phyloP scores from a whole-genome alignment of 2,329 filamentous ascomycete genomes.

The Diatrype stigma region DNA sequence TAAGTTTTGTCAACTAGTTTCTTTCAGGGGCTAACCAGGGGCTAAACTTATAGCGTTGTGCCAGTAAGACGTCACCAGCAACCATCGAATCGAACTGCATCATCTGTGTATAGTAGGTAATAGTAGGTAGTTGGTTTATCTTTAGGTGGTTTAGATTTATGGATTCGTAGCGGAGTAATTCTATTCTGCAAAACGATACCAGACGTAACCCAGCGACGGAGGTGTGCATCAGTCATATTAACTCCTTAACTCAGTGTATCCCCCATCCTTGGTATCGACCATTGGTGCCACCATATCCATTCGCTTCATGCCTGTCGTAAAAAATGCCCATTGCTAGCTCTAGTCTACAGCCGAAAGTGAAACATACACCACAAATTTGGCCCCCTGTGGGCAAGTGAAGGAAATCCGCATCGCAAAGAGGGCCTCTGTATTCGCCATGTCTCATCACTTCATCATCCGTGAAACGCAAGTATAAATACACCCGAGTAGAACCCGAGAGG shows the following conservation, averaged over 20 bases:
- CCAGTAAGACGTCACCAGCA: too few relatives aligned
- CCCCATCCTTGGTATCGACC: not conserved
- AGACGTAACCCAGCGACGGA: too few relatives aligned
- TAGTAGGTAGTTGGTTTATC: too few relatives aligned
- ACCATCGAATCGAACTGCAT: too few relatives aligned
- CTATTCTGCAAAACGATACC: not conserved
- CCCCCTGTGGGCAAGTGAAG: not conserved
- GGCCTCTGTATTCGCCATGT: not conserved
- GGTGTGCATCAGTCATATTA: too few relatives aligned
- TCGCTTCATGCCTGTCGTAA: not conserved
- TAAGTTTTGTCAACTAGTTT: too few relatives aligned
- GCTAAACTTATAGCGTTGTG: too few relatives aligned
- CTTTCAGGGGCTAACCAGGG: too few relatives aligned
- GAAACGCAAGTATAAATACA: slow-evolving; percentile 2
- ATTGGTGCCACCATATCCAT: not conserved
- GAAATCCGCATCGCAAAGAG: not conserved
- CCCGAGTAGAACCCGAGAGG: slow-evolving; percentile 15
- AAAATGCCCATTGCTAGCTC: not conserved
- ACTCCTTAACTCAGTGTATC: not conserved
- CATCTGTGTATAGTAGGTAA: too few relatives aligned
- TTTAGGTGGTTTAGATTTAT: too few relatives aligned
- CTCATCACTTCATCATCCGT: not conserved
- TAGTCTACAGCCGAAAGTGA: not conserved
- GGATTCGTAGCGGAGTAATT: not conserved
- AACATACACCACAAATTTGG: not conserved